phyloP scores from a whole-genome alignment of 805 yeast species.

The Candida corydali region DNA sequence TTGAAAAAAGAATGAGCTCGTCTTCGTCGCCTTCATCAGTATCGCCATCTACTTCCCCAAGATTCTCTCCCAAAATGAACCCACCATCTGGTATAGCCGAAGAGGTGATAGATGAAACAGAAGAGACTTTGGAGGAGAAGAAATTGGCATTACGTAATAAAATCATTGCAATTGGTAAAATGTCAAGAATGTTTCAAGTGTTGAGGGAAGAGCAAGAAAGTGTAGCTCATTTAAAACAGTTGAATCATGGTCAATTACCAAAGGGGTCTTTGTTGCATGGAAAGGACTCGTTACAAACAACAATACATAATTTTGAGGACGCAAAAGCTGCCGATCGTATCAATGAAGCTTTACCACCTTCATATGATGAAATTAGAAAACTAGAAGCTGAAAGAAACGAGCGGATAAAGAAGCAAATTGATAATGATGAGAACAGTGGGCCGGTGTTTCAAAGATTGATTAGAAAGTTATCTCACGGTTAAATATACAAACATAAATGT shows the following conservation, averaged over 20 bases:
- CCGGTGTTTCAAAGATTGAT: slow-evolving; percentile 39
- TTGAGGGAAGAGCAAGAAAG: slow-evolving; percentile 84
- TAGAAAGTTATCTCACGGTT: slow-evolving; percentile 26
- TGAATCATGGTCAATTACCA: slow-evolving; percentile 76
- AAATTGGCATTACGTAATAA: slow-evolving; percentile 69
- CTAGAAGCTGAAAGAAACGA: slow-evolving; percentile 45
- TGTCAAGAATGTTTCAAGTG: slow-evolving; percentile 86
- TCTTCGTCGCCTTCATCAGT: no score
- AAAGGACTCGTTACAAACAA: slow-evolving; percentile 67
- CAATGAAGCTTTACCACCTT: slow-evolving; percentile 89
- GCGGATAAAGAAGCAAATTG: slow-evolving; percentile 34
- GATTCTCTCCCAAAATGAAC: background rate
- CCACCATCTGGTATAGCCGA: slow-evolving; percentile 5
- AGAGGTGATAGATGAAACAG: slow-evolving; percentile 13
- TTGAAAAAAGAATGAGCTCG: background rate
- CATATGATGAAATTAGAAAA: slow-evolving; percentile 50
- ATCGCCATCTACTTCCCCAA: slow-evolving; percentile 1
- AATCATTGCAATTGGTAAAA: slow-evolving; percentile 93
- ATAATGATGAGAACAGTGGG: slow-evolving; percentile 22
- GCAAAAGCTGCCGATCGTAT: slow-evolving; percentile 75
- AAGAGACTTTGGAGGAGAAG: slow-evolving; percentile 31
- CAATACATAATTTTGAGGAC: slow-evolving; percentile 72
- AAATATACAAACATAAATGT: no score
- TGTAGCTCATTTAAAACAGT: slow-evolving; percentile 71
- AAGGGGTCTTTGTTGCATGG: slow-evolving; percentile 84